phyloP scores from a whole-genome alignment of 2,329 filamentous ascomycete genomes.

The Teratosphaeria pseudoeucalypti region DNA sequence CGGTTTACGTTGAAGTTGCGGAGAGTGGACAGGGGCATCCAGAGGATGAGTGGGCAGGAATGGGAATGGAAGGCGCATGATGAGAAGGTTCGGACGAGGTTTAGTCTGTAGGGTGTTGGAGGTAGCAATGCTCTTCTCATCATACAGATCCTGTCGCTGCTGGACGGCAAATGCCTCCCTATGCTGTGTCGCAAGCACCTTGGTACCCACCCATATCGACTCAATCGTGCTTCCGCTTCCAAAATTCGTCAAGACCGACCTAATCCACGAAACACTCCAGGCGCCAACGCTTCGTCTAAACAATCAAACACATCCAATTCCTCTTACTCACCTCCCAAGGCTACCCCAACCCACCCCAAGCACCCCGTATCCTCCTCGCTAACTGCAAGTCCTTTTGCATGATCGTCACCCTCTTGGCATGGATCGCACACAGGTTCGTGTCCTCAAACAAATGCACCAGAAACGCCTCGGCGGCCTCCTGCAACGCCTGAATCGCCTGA shows the following conservation, averaged over 20 bases:
- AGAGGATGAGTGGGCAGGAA: conserved; percentile 63
- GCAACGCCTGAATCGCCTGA: conserved; percentile 89
- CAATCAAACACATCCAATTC: neutral
- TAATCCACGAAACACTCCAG: neutral
- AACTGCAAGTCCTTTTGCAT: conserved; percentile 97
- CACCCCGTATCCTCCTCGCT: conserved; percentile 86
- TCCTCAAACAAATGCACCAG: conserved; percentile 97
- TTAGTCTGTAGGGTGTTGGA: conserved; percentile 58
- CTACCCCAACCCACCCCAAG: conserved; percentile 31
- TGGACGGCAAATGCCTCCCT: neutral
- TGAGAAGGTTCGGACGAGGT: conserved; percentile 89
- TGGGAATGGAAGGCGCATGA: conserved; percentile 96
- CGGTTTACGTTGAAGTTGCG: conserved; percentile 77
- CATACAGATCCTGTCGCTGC: neutral
- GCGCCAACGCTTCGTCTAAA: neutral
- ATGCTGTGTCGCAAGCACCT: neutral
- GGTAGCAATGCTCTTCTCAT: neutral
- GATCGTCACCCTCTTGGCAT: conserved; percentile 99
- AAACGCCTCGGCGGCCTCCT: conserved; percentile 98
- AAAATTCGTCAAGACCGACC: neutral
- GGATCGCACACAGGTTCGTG: conserved; percentile 96
- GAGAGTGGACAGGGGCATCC: conserved; percentile 83
- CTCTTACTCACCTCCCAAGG: conserved; percentile 27
- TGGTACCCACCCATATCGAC: neutral
- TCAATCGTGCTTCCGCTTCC: neutral